These are phyloP conservation scores for Leccinum variicolor DNA, from an alignment of 768 basidiomycete species.

Conservation along the genomic window DNA sequence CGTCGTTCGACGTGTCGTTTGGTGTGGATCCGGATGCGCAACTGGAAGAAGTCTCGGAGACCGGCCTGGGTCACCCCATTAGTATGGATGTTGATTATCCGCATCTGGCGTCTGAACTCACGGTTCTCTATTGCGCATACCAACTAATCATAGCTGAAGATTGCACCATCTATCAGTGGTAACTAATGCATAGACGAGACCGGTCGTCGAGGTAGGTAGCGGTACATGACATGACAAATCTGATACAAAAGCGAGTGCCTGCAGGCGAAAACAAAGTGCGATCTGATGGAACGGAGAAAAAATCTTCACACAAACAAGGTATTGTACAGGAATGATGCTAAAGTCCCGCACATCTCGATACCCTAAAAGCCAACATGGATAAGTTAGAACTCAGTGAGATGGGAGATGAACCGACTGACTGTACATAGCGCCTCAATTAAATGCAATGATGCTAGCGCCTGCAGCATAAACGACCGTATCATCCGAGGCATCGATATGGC, in stretches of 20 bases:
- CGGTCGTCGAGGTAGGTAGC: background rate
- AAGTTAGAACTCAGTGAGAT: background rate
- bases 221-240: background rate
- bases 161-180: too few species aligned
- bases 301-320: background rate
- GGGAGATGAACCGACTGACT: background rate
- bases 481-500: conserved; percentile 10
- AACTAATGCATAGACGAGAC: background rate
- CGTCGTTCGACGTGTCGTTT: too few species aligned
- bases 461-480: conserved; percentile 6
- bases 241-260: background rate
- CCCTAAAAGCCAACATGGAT: background rate
- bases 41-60: too few species aligned
- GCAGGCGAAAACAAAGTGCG: background rate
- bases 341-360: background rate
- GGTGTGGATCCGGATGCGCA: too few species aligned
- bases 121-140: too few species aligned
- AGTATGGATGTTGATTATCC: too few species aligned
- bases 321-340: background rate
- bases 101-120: too few species aligned
- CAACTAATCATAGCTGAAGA: too few species aligned
- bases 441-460: conserved; percentile 3
- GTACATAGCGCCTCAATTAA: background rate
- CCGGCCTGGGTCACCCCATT: too few species aligned
- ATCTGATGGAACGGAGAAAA: background rate